A percentile compares a stretch with the other conserved stretches of the same genome.
Evolutionary conservation across 306 rosid species (phyloP).

Genomic region (Vigna unguiculata): DNA sequence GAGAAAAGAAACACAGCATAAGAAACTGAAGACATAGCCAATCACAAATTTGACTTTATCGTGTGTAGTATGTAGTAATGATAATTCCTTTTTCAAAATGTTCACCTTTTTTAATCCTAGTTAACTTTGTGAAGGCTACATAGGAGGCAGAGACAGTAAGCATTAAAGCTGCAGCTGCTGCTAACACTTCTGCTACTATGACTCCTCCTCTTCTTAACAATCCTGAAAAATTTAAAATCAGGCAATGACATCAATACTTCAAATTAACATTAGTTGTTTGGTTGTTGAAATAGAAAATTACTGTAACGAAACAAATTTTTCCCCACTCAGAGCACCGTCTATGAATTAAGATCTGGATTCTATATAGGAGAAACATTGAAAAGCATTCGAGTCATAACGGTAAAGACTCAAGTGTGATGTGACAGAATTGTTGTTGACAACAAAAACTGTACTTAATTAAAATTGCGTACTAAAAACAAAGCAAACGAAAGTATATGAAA

Average conservation of each 20-base stretch:
- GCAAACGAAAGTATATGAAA: not conserved
- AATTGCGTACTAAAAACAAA: not conserved
- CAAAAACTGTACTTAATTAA: not conserved
- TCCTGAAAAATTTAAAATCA: slow-evolving; percentile 52
- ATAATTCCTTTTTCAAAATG: not conserved
- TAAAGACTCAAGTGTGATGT: not conserved
- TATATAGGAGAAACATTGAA: not conserved
- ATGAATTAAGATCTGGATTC: slow-evolving; percentile 18
- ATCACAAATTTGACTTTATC: not conserved
- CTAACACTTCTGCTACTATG: slow-evolving; percentile 59
- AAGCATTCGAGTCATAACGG: not conserved
- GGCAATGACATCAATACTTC: not conserved
- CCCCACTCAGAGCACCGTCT: not conserved
- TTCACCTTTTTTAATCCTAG: slow-evolving; percentile 57
- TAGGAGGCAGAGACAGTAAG: slow-evolving; percentile 62
- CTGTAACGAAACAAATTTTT: not conserved
- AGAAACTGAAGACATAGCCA: not conserved
- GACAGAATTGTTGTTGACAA: not conserved
- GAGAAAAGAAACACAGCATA: slow-evolving; percentile 23
- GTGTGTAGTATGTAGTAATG: not conserved
- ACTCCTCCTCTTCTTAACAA: slow-evolving; percentile 53
- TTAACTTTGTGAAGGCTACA: slow-evolving; percentile 56
- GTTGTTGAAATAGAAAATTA: slow-evolving; percentile 4
- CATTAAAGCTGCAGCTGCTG: slow-evolving; percentile 62
- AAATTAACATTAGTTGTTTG: slow-evolving; percentile 18